Base-by-base conservation (phyloP, 805 yeast genomes). In the Myxozyma kluyveri region DNA sequence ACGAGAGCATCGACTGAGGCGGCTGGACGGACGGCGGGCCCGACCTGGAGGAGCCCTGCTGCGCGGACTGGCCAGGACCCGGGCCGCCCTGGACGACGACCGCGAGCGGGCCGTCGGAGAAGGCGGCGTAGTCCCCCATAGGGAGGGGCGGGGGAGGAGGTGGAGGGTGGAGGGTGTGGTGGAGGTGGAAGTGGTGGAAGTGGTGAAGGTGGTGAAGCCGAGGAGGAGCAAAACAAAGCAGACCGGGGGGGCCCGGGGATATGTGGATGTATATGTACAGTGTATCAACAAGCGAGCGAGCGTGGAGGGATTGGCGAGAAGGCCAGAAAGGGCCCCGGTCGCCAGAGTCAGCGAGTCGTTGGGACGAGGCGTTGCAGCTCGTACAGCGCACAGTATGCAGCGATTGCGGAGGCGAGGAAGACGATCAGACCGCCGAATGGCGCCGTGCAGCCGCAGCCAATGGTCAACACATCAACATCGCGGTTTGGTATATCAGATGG, bases 51-150 rank as follows among this genome's bases (percentile, higher is more conserved):
- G 35, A 35, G 39, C 39, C 21, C 33, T 14, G 33, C 33, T 14
- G 33, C 33, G 12, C 9, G 12, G 12, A 29, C 33, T 14, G 37
- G 43, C 26, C 19, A 6, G 47, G 47, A 5, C 47, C 38, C 18
- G 45, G 26, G 18, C 40, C 46, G 23, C 47, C 21, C 37, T 42
- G 50, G 38, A 53, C 57, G 39, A 53, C 57, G 29, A 33, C 22
- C 31, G 49, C 53, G 19, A 53, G 57, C 26, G 42, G 21, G 37
- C 45, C 48, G 46, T 53, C 57, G 46, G 29, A 31, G 43, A 41
- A 53, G 39, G 54, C 29, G 18, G 50, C 50, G 43, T 42, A 53
- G 38, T 53, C 57, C 19, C 49, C 51, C 57, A 52, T 52, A 10
- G 42, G 12, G 19, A n/a, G 35, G 29, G n/a, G 42, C 50, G 31